A percentile compares a stretch with the other conserved stretches of the same genome.
These are phyloP conservation scores for Papiliotrema nemorosa DNA, from an alignment of 1,284 basidiomycete species.

Conservation along the genomic window DNA sequence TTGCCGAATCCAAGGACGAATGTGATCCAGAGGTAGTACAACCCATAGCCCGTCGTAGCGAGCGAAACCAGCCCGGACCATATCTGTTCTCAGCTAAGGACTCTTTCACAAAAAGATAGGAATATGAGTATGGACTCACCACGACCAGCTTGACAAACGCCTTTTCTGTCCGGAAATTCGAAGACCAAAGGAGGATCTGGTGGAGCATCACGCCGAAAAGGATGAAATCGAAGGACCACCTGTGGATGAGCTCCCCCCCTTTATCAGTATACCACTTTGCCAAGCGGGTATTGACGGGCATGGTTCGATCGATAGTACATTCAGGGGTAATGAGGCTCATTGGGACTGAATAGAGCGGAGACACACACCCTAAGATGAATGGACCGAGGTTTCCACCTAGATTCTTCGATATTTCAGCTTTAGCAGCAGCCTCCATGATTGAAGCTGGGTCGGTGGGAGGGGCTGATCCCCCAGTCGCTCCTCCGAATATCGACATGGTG, in stretches of 20 bases:
- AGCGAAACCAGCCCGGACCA: background rate
- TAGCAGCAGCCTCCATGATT: background rate
- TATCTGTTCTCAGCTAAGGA: background rate
- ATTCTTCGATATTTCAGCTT: background rate
- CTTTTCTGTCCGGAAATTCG: background rate
- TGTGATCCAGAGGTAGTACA: background rate
- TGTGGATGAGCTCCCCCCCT: background rate
- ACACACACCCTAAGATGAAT: slow-evolving; percentile 4
- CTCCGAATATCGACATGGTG: background rate
- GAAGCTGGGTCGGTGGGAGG: background rate
- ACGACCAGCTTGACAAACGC: background rate
- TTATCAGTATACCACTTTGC: too few species aligned
- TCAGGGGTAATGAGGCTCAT: background rate
- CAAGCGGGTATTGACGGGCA: background rate
- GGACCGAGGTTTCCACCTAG: background rate
- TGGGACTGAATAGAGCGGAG: background rate
- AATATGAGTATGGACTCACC: background rate
- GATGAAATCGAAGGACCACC: slow-evolving; percentile 1
- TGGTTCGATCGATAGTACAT: background rate
- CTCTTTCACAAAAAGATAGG: background rate
- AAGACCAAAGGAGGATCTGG: background rate
- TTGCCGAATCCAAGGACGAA: slow-evolving; percentile 3
- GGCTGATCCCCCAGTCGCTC: background rate
- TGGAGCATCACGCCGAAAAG: slow-evolving; percentile 3
- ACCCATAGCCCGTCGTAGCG: background rate